Percentiles rank a stretch among this genome's conserved stretches.
These are phyloP conservation scores for Zoysia pacifica DNA, from an alignment of 176 grass and related monocot species.

Conservation along the genomic window DNA sequence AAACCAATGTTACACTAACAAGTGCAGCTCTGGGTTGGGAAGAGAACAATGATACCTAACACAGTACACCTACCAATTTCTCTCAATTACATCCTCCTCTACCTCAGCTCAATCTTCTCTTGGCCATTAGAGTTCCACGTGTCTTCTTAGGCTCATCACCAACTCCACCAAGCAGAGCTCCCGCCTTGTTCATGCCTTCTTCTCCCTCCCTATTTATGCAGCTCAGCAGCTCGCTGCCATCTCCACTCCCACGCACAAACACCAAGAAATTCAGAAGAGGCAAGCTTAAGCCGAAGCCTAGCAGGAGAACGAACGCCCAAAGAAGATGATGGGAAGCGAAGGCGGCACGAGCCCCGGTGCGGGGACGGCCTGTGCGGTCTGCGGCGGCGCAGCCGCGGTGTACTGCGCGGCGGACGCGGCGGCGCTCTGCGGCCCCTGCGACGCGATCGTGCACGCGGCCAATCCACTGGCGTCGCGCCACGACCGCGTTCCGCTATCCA, in stretches of 20 bases:
- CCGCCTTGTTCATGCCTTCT: background rate
- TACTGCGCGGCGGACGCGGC: slow-evolving; percentile 60
- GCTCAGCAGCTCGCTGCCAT: slow-evolving; percentile 41
- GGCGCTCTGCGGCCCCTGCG: slow-evolving; percentile 59
- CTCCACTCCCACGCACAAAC: slow-evolving; percentile 24
- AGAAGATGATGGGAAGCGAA: slow-evolving; percentile 46
- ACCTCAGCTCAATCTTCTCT: background rate
- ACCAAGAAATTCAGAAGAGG: background rate
- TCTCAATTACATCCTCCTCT: background rate
- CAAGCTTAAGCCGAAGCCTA: background rate
- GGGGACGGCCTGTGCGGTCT: slow-evolving; percentile 42
- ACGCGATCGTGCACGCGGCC: slow-evolving; percentile 50
- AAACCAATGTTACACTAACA: background rate
- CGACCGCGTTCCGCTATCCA: slow-evolving; percentile 42
- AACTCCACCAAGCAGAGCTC: slow-evolving; percentile 21
- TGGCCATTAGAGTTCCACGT: slow-evolving; percentile 44
- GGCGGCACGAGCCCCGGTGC: slow-evolving; percentile 31
- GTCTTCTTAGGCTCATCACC: slow-evolving; percentile 30
- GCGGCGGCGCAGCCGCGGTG: slow-evolving; percentile 38
- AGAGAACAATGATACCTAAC: slow-evolving; percentile 40
- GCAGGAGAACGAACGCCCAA: background rate
- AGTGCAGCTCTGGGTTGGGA: background rate
- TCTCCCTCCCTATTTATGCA: slow-evolving; percentile 44
- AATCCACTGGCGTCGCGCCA: slow-evolving; percentile 53
- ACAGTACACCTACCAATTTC: slow-evolving; percentile 43